Evolutionary conservation across 1,284 basidiomycete species (phyloP), one percentile per base, ranked within the genome.

Genomic region (Papiliotrema fonsecae): DNA sequence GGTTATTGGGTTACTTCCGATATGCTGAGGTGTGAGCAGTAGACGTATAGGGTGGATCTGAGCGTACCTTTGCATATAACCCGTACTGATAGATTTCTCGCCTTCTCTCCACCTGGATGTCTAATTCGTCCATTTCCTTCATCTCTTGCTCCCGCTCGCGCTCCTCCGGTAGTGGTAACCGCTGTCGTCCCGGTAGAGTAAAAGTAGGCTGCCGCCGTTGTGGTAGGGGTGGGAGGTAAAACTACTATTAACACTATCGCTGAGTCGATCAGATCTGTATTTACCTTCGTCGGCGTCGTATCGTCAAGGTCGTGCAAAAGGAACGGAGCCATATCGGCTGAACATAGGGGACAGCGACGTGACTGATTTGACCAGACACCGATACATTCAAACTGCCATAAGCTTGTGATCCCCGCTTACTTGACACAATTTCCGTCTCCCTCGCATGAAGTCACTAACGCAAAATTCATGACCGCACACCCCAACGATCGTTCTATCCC

Each of bases 1-100:
- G 3, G 89, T 91, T 61, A 80, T 83, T 0, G 80, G 69, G 64
- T 93, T 94, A 18, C 87, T 87, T 4, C 87, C 88, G 47, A 92
- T 81, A 64, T 94, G 89, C 87, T 91, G 18, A 6, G n/a, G 31
- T 26, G 3, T 27, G 31, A 13, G 24, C 4, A 14, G n/a, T 16
- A 18, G 35, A 13, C 7, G 11, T 14, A 41, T 26, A 42, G 19
- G 21, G 24, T 10, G 28, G 32, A 21, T 6, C 13, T 22, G 19
- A 27, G 74, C 79, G 47, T 54, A 87, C 88, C 78, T 90, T 91
- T 6, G 84, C 87, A 61, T 85, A 92, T 1, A 90, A 69, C 51
- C 81, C 74, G 56, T 87, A 80, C 36, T 81, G 75, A 67, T 93
- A 93, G 22, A 92, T 66, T 77, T 82, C 81, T 49, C 78, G 71